Evolutionary conservation across 148 eudicot genomes (phyloP).

Genomic region (Rhododendron simsii): DNA sequence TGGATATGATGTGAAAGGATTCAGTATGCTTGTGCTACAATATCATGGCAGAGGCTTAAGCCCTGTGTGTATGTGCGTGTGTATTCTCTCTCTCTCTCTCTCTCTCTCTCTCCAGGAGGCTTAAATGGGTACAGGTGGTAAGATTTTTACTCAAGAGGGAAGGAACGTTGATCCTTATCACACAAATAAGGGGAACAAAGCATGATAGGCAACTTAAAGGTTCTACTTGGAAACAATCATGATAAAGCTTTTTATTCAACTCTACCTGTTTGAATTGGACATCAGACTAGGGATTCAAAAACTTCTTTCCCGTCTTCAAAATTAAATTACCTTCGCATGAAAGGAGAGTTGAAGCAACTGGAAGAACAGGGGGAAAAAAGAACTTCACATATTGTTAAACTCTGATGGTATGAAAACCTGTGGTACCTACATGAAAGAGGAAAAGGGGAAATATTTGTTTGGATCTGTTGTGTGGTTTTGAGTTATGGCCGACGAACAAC

Average conservation of each 20-base stretch:
- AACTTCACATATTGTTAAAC: not conserved
- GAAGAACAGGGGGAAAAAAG: not conserved
- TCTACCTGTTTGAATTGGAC: not conserved
- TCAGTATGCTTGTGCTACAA: not conserved
- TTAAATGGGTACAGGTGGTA: not conserved
- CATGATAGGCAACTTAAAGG: not conserved
- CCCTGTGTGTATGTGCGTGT: not conserved
- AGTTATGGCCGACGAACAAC: not conserved
- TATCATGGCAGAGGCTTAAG: not conserved
- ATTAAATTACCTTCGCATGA: not conserved
- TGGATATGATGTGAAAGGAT: not conserved
- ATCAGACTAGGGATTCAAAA: not conserved
- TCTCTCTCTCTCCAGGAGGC: not conserved
- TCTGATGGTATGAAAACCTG: not conserved
- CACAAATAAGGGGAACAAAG: not conserved
- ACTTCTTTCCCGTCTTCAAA: not conserved
- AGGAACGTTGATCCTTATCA: not conserved
- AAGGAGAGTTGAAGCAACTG: not conserved
- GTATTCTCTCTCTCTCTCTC: not conserved
- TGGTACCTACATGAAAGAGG: not conserved
- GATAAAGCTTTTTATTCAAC: not conserved
- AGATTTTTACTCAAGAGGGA: not conserved
- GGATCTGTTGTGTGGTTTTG: not conserved
- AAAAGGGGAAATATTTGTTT: not conserved
- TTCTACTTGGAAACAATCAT: not conserved